phyloP scores from a whole-genome alignment of 257 asterid species.

The Salvia splendens region DNA sequence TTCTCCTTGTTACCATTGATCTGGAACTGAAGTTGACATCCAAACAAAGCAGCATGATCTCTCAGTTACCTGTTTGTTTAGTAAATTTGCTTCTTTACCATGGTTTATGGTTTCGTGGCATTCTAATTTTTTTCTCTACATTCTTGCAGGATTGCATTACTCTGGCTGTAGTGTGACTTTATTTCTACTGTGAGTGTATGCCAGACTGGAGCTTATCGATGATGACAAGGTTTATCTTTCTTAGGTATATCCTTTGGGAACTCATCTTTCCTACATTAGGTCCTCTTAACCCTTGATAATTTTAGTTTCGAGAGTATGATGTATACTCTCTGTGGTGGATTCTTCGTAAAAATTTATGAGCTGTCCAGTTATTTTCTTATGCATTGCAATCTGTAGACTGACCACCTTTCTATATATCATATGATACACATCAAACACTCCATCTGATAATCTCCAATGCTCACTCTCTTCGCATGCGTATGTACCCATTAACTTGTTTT shows the following conservation, averaged over 20 bases:
- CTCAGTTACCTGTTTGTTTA: not conserved
- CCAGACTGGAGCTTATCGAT: not conserved
- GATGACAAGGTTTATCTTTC: not conserved
- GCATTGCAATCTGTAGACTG: not conserved
- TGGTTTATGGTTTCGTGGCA: not conserved
- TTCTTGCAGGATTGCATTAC: conserved; percentile 19
- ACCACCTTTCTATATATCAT: not conserved
- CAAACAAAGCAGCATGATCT: not conserved
- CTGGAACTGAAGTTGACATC: not conserved
- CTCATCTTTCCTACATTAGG: not conserved
- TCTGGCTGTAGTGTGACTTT: conserved; percentile 2
- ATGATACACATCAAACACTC: not conserved
- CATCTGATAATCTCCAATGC: not conserved
- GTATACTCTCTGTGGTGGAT: not conserved
- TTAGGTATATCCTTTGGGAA: not conserved
- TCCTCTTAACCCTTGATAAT: not conserved
- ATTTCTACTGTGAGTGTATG: not conserved
- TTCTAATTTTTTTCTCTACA: not conserved
- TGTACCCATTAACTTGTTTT: no score
- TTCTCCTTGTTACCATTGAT: not conserved
- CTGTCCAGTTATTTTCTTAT: not conserved
- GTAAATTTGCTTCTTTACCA: not conserved
- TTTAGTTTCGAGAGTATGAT: not conserved
- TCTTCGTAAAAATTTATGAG: conserved; percentile 2
- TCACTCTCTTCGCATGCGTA: not conserved